phyloP scores from a whole-genome alignment of 495 filamentous ascomycete species.

The Trichocladium uniseriatum region DNA sequence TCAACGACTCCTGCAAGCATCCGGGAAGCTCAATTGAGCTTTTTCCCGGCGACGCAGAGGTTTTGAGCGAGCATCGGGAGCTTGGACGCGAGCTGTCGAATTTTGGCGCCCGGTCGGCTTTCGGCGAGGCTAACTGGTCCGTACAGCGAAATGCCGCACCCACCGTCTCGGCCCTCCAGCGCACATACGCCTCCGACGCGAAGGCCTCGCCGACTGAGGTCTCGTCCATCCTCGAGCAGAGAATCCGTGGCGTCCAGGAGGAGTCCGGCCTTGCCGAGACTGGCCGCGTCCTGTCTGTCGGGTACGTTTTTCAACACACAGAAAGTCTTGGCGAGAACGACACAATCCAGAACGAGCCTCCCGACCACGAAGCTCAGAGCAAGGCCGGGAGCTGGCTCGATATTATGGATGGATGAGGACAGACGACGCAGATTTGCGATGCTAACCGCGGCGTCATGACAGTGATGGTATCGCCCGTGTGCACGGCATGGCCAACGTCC shows the following conservation, averaged over 20 bases:
- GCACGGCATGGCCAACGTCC: constrained; percentile 98
- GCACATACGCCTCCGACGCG: constrained; percentile 91
- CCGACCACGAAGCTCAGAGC: constrained; percentile 1
- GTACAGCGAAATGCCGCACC: constrained; percentile 77
- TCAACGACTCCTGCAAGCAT: constrained; percentile 25
- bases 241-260: constrained; percentile 95
- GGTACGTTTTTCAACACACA: constrained; percentile 55
- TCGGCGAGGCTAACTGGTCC: constrained; percentile 45
- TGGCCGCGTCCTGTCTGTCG: constrained; percentile 95
- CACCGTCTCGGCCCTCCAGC: constrained; percentile 66
- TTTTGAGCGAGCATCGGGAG: constrained; percentile 18
- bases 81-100: constrained; percentile 29
- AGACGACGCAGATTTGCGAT: constrained; percentile 7
- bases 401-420: neutral
- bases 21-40: constrained; percentile 42
- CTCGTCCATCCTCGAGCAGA: constrained; percentile 97
- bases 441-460: constrained; percentile 32
- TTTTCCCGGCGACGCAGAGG: constrained; percentile 16
- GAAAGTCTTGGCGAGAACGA: constrained; percentile 16
- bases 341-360: neutral
- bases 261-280: constrained; percentile 96
- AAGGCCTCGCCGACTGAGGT: constrained; percentile 97
- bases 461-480: constrained; percentile 99
- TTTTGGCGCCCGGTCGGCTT: constrained; percentile 30
- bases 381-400: neutral